Base-by-base conservation (phyloP, 371 early-diverging fungal genomes). In the Chytridiales sp. region DNA sequence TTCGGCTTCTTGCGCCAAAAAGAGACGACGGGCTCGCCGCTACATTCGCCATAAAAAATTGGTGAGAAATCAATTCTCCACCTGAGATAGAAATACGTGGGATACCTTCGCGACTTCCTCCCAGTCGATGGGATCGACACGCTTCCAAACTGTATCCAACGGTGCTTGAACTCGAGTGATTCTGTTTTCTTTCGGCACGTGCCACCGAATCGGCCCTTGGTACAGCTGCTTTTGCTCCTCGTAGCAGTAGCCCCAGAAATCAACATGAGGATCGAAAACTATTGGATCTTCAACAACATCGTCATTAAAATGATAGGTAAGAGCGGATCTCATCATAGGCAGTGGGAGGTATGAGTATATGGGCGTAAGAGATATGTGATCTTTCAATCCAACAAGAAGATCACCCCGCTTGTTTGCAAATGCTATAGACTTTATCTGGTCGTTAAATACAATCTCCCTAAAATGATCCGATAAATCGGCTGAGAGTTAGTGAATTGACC, bases 351-450 rank as follows among this genome's bases (percentile, higher is more conserved):
- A 73, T 24, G 63, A 63, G 56, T 73, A 69, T 3, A 73, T 35
- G 31, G 57, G 55, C 13, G 69, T 54, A 8, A 67, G 48, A 13
- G 49, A 41, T 13, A 73, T 64, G 41, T 73, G 69, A 47, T 66
- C 58, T 4, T 29, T 13, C 5, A 66, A 43, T 6, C 66, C 69
- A 17, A 73, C 44, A 1, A 69, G 53, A 34, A 73, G 42, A 42
- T 73, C 73, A 2, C 73, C 73, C 13, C 69, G 66, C 8, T 34
- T 8, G 48, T 73, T 73, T 6, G 58, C 56, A 60, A 69, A 64
- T 21, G 22, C 29, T 19, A 73, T 40, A 36, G 56, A 58, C 2
- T 57, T 39, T 9, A 73, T 51, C 11, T 30, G 24, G n/a, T 69
- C 63, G 34, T 59, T 39, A 47, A 70, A 69, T 39, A 57, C 67